Evolutionary conservation across 176 grass and related monocot species (phyloP), one percentile per base, ranked within the genome.

Genomic region (Pontederia crassipes): DNA sequence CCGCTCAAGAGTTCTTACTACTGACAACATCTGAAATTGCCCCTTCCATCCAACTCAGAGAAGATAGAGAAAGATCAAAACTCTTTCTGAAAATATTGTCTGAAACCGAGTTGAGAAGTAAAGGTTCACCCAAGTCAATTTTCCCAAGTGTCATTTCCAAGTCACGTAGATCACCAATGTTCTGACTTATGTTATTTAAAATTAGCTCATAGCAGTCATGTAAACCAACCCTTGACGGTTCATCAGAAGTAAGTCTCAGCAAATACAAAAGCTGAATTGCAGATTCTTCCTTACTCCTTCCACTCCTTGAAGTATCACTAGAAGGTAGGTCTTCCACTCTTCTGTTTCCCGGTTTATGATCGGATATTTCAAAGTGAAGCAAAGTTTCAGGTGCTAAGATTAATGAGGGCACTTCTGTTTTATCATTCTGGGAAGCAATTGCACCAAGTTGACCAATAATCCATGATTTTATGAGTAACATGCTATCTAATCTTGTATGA

Each of bases 1-100:
- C 29, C 4, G 14, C 18, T 46, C 11, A 48, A 62, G 79, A 78
- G 15, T 48, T 46, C 49, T 48, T 95, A 90, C 92, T 81, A 75
- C 80, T 80, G 65, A 14, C 85, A 77, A 80, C 75, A 73, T 96
- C 92, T 45, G 81, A 82, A 80, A 96, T 70, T 71, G 92, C 76
- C 68, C 58, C 72, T 76, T 96, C 78, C 81, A 87, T 84, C 92
- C 92, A 96, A 67, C 81, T 83, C 68, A 96, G 81, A 62, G 86
- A 96, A 82, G 83, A 85, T 18, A 49, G 6, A 50, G 83, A 69
- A 62, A 90, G 53, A 61, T 75, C 68, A 52, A 90, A 87, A 60
- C 28, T 72, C 77, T 72, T 62, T 57, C 32, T 82, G 62, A 79
- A 54, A 28, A 61, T 54, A 57, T 45, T 71, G 20, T 96, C 81